These are phyloP conservation scores for Aegilops longissima DNA, from an alignment of 176 grass and related monocot species.

Conservation along the genomic window DNA sequence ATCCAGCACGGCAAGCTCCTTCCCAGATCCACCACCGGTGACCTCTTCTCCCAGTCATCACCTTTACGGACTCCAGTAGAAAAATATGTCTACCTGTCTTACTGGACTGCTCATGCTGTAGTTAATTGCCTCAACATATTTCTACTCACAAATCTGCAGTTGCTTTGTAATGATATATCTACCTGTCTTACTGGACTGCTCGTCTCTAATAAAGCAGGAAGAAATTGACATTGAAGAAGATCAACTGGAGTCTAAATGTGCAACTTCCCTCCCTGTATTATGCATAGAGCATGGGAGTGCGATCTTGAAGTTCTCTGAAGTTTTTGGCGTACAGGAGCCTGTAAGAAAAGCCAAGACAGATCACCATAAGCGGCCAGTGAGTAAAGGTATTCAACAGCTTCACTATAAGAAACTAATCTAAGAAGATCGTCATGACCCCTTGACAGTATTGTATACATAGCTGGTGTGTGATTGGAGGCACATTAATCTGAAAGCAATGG, in stretches of 20 bases:
- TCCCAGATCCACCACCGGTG: background rate
- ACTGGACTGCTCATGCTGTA: background rate
- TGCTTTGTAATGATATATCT: conserved; percentile 9
- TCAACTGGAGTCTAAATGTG: conserved; percentile 43
- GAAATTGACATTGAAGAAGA: conserved; percentile 48
- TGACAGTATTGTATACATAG: conserved; percentile 1
- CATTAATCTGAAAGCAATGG: conserved; percentile 14
- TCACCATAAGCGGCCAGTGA: conserved; percentile 47
- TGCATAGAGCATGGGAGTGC: conserved; percentile 76
- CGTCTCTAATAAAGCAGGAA: conserved; percentile 48
- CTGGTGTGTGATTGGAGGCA: conserved; percentile 10
- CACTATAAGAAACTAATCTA: conserved; percentile 11
- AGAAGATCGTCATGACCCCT: background rate
- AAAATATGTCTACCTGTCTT: too few relatives aligned
- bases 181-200: conserved; percentile 27
- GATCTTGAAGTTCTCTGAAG: conserved; percentile 93
- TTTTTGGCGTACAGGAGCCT: conserved; percentile 85
- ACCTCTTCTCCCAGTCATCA: background rate
- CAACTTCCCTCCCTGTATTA: conserved; percentile 74
- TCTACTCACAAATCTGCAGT: conserved; percentile 13
- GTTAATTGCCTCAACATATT: conserved; percentile 2
- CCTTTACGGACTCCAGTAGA: background rate
- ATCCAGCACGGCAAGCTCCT: background rate
- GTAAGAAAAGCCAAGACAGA: conserved; percentile 59
- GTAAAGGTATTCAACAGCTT: conserved; percentile 57